Evolutionary conservation across 352 stramenopile species (phyloP).

Genomic region (Globisporangium takayamanum): DNA sequence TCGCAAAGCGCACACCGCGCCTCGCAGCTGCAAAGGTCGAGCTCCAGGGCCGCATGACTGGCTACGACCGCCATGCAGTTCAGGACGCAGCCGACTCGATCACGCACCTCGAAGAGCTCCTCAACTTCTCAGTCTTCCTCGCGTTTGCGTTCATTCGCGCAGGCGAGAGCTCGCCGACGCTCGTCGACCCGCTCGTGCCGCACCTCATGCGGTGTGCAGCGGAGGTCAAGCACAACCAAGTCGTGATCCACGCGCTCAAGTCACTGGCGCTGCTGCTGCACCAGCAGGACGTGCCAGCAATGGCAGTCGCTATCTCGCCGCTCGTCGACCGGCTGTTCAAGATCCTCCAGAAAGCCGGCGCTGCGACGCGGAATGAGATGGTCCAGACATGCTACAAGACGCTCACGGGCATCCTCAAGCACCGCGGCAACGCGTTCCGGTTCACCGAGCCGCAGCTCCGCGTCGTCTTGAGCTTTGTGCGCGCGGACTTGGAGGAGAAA

Average conservation of each 20-base stretch:
- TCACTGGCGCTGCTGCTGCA: constrained; percentile 88
- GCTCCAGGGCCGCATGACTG: constrained; percentile 70
- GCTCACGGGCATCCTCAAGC: constrained; percentile 83
- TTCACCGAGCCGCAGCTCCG: constrained; percentile 68
- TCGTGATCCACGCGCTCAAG: constrained; percentile 91
- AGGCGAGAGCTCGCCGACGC: constrained; percentile 23
- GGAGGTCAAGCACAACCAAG: constrained; percentile 89
- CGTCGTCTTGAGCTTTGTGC: constrained; percentile 90
- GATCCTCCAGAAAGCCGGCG: constrained; percentile 84
- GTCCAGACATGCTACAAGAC: constrained; percentile 94
- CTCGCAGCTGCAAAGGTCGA: constrained; percentile 44
- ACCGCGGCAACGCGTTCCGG: constrained; percentile 46
- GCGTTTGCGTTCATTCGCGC: constrained; percentile 64
- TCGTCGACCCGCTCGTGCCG: constrained; percentile 91
- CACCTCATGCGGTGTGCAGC: constrained; percentile 89
- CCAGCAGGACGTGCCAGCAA: constrained; percentile 82
- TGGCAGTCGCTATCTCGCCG: constrained; percentile 69
- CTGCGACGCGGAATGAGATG: constrained; percentile 92
- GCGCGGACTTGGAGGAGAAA: constrained; percentile 87
- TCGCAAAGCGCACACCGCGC: constrained; percentile 51
- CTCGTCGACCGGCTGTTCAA: constrained; percentile 91
- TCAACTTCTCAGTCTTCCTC: constrained; percentile 80
- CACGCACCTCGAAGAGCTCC: constrained; percentile 71
- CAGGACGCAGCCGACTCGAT: constrained; percentile 52
- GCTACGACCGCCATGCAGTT: constrained; percentile 66